A percentile compares a stretch with the other conserved stretches of the same genome.
These are phyloP conservation scores for Brassica cretica DNA, from an alignment of 345 rosid genomes.

Conservation along the genomic window DNA sequence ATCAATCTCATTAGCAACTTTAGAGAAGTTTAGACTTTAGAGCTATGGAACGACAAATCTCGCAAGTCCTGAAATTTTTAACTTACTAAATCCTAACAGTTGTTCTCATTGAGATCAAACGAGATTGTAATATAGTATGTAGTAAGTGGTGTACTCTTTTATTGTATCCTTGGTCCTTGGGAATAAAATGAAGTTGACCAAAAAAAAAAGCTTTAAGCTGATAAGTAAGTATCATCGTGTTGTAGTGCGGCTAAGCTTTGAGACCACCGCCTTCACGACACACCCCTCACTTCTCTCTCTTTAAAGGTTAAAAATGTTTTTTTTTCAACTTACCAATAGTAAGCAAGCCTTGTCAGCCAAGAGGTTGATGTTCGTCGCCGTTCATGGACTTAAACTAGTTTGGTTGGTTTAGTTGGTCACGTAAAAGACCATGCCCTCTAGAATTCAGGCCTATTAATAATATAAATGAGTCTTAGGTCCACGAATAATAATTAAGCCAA, in stretches of 20 bases:
- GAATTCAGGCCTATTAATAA: neutral
- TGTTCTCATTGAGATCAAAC: slow-evolving; percentile 8
- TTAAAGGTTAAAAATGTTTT: neutral
- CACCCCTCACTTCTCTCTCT: slow-evolving; percentile 1
- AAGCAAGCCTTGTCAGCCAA: neutral
- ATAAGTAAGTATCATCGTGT: neutral
- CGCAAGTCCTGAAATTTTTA: slow-evolving; percentile 65
- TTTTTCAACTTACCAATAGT: neutral
- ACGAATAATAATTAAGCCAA: neutral
- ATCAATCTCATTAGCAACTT: slow-evolving; percentile 33
- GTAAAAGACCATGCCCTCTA: neutral
- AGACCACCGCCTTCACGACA: slow-evolving; percentile 28
- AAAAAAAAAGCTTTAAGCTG: too few species aligned
- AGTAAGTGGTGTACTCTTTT: too few species aligned
- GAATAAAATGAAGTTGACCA: too few species aligned
- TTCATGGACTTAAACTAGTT: neutral
- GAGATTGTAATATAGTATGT: too few species aligned
- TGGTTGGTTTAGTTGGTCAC: neutral
- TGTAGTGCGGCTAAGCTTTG: slow-evolving; percentile 22
- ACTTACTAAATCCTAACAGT: neutral
- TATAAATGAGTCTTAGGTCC: too few species aligned
- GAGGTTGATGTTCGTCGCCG: neutral
- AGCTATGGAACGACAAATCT: slow-evolving; percentile 83
- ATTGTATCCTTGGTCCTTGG: too few species aligned
- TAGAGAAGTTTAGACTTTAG: slow-evolving; percentile 68